Evolutionary conservation across 2,329 filamentous ascomycete species (phyloP).

Genomic region (Chrysoporthe puriensis): DNA sequence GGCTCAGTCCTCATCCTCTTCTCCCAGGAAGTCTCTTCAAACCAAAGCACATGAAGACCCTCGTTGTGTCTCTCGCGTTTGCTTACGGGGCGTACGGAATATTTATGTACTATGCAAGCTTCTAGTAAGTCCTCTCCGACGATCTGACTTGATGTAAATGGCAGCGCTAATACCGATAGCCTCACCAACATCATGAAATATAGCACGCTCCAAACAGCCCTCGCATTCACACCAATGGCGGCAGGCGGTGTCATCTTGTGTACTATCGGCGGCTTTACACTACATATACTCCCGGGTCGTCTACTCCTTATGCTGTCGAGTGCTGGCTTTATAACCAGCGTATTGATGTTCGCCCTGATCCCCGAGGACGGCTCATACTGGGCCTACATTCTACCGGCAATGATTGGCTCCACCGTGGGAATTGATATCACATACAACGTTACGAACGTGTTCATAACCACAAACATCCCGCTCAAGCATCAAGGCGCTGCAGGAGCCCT

Average conservation of each 20-base stretch:
- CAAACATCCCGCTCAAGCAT: slow-evolving; percentile 64
- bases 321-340: slow-evolving; percentile 60
- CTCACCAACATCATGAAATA: slow-evolving; percentile 63
- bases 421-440: slow-evolving; percentile 79
- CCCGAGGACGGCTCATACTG: slow-evolving; percentile 68
- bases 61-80: slow-evolving; percentile 65
- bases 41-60: slow-evolving; percentile 68
- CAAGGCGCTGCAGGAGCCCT: slow-evolving; percentile 75
- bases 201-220: slow-evolving; percentile 65
- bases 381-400: slow-evolving; percentile 73
- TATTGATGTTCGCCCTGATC: slow-evolving; percentile 66
- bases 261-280: slow-evolving; percentile 64
- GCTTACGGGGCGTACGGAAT: slow-evolving; percentile 71
- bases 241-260: slow-evolving; percentile 70
- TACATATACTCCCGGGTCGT: slow-evolving; percentile 67
- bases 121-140: slow-evolving; percentile 58
- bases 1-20: slow-evolving; percentile 69
- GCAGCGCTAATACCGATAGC: slow-evolving; percentile 52
- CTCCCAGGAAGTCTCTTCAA: slow-evolving; percentile 72
- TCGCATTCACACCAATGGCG: slow-evolving; percentile 71
- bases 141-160: slow-evolving; percentile 46
- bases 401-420: slow-evolving; percentile 70
- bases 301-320: slow-evolving; percentile 65
- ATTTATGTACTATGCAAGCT: slow-evolving; percentile 70
- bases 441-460: slow-evolving; percentile 78